Evolutionary conservation across 140 eudicot genomes (phyloP), one percentile per base, ranked within the genome.

Genomic region (Cichorium intybus): DNA sequence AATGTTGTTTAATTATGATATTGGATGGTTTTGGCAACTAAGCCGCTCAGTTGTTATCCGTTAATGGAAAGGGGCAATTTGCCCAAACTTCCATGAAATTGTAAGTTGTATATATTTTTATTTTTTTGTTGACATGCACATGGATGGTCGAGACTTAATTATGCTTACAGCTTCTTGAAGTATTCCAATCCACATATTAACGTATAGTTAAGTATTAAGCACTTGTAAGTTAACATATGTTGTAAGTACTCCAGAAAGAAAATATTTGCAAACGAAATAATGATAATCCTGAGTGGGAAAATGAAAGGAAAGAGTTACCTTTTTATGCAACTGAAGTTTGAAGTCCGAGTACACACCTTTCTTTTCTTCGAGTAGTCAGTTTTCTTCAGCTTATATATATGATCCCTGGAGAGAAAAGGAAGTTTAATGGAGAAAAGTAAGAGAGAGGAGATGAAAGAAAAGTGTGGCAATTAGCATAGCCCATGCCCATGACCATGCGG

Each of bases 331-430:
- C 39, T 34, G 73, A 24, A 43, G 59, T 51, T 47, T 73, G 56
- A 66, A 49, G 23, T 37, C 59, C 37, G 73, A 56, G 55, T 64
- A 31, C 51, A 47, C 27, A 46, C 58, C 47, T 16, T 16, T 10
- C 16, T 5, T 58, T 59, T 66, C 17, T 33, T 14, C 29, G 69
- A 48, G 75, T 50, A 50, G 80, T 75, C 79, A 37, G 47, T 75
- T 59, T 37, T 8, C 24, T 20, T 75, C 80, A 67, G 60, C 75
- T 75, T 49, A 59, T 57, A 50, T 75, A 41, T 75, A 67, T 67
- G 69, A 60, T 67, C 26, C 20, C 29, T 10, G 7, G 22, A 39
- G n/a, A 14, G 59, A 31, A 31, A 57, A 22, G 64, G 49, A 2
- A 20, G 67, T 64, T 21, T 35, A 64, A 64, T 46, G 62, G 37